Evolutionary conservation across 148 eudicot genomes (phyloP).

Genomic region (Camellia sinensis): DNA sequence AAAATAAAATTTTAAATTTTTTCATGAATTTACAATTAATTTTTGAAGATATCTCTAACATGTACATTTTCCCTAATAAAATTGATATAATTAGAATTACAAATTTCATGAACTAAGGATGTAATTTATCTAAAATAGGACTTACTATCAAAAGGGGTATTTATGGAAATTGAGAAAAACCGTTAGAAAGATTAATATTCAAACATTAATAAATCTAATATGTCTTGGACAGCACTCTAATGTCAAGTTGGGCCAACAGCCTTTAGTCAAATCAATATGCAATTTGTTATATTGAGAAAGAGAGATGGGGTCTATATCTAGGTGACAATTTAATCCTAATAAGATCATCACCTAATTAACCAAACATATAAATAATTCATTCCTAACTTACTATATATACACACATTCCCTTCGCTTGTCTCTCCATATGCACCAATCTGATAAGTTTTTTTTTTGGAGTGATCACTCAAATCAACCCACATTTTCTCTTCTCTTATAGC

Average conservation of each 20-base stretch:
- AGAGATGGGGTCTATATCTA: background rate
- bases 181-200: background rate
- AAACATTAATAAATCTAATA: background rate
- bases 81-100: too few species aligned
- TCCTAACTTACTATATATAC: background rate
- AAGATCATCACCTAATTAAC: conserved; percentile 7
- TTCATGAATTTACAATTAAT: too few species aligned
- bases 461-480: background rate
- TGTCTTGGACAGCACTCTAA: conserved; percentile 11
- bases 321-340: conserved; percentile 1
- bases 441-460: too few species aligned
- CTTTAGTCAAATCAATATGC: background rate
- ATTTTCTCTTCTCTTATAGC: background rate
- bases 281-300: background rate
- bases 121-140: too few species aligned
- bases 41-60: too few species aligned
- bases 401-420: background rate
- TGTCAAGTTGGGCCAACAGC: conserved; percentile 17
- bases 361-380: background rate
- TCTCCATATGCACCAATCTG: background rate
- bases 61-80: too few species aligned
- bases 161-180: background rate
- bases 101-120: too few species aligned
- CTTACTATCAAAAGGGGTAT: background rate
- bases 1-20: too few species aligned